Conservation (phyloP, 805 yeast species). For the Candida awuae region DNA sequence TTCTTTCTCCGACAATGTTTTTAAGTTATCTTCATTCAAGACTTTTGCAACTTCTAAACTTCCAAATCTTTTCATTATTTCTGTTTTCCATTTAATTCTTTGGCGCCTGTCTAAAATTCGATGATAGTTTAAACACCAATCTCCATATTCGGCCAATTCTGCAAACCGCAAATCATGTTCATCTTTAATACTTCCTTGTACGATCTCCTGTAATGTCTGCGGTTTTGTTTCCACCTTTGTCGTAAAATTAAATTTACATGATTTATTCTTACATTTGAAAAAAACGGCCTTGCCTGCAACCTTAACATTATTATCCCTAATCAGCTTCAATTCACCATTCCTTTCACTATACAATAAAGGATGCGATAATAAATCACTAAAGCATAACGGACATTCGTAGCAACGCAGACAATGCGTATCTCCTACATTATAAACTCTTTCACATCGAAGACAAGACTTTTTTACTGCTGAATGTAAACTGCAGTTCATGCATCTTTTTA, state of each 20-base stretch:
- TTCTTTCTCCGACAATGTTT: slow-evolving; percentile 1
- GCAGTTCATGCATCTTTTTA: slow-evolving; percentile 25
- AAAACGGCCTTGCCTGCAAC: slow-evolving; percentile 29
- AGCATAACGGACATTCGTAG: slow-evolving; percentile 30
- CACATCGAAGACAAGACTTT: slow-evolving; percentile 5
- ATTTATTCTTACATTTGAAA: slow-evolving; percentile 33
- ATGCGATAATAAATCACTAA: slow-evolving; percentile 12
- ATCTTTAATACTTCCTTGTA: slow-evolving; percentile 14
- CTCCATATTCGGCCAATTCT: slow-evolving; percentile 13
- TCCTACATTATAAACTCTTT: neutral
- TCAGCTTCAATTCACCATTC: slow-evolving; percentile 3
- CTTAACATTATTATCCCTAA: slow-evolving; percentile 3
- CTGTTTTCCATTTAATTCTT: slow-evolving; percentile 8
- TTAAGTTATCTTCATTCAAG: slow-evolving; percentile 10
- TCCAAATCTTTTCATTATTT: slow-evolving; percentile 12
- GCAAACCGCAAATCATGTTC: slow-evolving; percentile 11
- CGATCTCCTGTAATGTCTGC: slow-evolving; percentile 29
- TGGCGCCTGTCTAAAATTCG: slow-evolving; percentile 11
- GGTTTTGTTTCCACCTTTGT: slow-evolving; percentile 36
- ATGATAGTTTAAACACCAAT: slow-evolving; percentile 14
- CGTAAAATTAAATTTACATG: slow-evolving; percentile 29
- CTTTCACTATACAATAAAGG: slow-evolving; percentile 12
- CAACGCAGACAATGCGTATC: slow-evolving; percentile 24
- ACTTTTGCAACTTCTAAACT: slow-evolving; percentile 20
- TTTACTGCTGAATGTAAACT: slow-evolving; percentile 10